Conservation (phyloP, 345 rosid species). For the Melaleuca alternifolia region DNA sequence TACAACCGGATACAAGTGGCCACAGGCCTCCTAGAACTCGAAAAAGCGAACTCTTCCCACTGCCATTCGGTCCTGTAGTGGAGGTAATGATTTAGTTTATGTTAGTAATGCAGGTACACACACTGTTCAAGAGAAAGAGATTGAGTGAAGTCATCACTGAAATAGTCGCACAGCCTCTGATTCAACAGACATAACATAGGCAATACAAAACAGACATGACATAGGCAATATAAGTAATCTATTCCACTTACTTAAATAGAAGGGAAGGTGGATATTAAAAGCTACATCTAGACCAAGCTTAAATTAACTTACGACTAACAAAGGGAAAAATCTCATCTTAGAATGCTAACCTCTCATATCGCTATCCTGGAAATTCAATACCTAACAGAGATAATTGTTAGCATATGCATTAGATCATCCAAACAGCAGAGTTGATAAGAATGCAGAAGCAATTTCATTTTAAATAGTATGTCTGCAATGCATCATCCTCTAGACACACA, state of each 20-base stretch:
- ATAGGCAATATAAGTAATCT: background rate
- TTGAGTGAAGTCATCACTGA: background rate
- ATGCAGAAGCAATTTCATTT: background rate
- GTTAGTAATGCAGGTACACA: background rate
- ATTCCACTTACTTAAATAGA: background rate
- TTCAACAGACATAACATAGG: background rate
- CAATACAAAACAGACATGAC: background rate
- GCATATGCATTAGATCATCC: background rate
- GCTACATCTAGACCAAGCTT: background rate
- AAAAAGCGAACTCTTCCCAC: conserved; percentile 99
- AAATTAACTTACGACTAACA: background rate
- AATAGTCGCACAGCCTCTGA: background rate
- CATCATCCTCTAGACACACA: background rate
- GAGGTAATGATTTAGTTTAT: background rate
- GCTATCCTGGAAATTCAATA: background rate
- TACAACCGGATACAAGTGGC: conserved; percentile 92
- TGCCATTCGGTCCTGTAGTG: conserved; percentile 92
- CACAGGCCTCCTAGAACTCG: conserved; percentile 99
- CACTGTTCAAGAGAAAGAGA: background rate
- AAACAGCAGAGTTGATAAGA: background rate
- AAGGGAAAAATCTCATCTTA: background rate
- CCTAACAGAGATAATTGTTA: background rate
- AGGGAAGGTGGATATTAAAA: background rate
- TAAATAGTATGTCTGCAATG: background rate
- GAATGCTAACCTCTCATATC: background rate